These are phyloP conservation scores for Eutypella sp. DNA, from an alignment of 2,329 filamentous ascomycete species.

Conservation along the genomic window DNA sequence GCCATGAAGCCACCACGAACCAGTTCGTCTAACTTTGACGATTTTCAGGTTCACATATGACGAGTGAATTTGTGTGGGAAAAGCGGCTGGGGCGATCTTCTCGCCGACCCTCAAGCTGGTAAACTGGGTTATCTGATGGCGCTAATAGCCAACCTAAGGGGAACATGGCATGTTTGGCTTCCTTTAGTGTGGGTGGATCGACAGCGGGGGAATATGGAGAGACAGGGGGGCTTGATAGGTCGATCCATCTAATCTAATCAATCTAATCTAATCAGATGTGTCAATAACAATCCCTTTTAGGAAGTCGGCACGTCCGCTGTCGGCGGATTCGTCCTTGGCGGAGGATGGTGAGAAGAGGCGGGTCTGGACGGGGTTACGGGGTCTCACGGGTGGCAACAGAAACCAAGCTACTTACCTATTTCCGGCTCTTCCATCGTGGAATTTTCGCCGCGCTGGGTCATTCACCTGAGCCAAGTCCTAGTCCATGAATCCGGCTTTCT, in stretches of 20 bases:
- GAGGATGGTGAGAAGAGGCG: background rate
- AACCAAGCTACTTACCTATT: no score
- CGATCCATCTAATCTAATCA: slow-evolving; percentile 18
- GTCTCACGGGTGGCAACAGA: no score
- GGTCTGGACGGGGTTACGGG: no score
- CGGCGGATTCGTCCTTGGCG: slow-evolving; percentile 4
- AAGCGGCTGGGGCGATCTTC: background rate
- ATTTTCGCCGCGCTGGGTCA: no score
- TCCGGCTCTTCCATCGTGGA: no score
- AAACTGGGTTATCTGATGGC: slow-evolving; percentile 16
- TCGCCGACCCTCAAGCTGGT: background rate
- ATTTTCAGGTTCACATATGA: no score
- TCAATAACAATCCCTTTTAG: slow-evolving; percentile 10
- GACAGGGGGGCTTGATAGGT: slow-evolving; percentile 8
- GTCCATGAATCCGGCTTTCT: background rate
- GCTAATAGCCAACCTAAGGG: no score
- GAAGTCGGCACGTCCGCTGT: slow-evolving; percentile 6
- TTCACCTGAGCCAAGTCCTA: no score
- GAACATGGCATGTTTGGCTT: no score
- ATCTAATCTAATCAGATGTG: slow-evolving; percentile 17
- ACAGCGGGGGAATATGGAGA: slow-evolving; percentile 8
- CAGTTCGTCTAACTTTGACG: no score
- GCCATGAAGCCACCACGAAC: no score
- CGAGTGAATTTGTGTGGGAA: background rate
- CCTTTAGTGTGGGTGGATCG: slow-evolving; percentile 3